Evolutionary conservation across 140 eudicot species (phyloP).

Genomic region (Anethum foeniculum): DNA sequence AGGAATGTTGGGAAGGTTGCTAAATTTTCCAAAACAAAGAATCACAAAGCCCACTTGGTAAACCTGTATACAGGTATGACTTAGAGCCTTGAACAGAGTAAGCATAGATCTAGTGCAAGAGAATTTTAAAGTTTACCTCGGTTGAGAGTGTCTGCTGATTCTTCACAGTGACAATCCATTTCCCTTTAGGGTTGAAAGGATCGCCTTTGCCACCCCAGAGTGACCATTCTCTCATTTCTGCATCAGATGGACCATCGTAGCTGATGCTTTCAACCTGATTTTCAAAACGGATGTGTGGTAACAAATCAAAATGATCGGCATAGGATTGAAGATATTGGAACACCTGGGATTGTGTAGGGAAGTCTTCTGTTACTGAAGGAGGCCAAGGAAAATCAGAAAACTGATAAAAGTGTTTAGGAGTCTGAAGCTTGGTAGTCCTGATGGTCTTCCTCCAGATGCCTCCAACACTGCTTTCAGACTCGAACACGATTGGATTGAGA

Average conservation of each 20-base stretch:
- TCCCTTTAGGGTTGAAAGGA: slow-evolving; percentile 29
- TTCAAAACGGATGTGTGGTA: slow-evolving; percentile 31
- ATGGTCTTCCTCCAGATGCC: slow-evolving; percentile 63
- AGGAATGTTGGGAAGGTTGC: slow-evolving; percentile 51
- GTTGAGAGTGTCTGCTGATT: slow-evolving; percentile 19
- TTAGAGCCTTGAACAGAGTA: neutral
- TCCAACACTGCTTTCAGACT: slow-evolving; percentile 35
- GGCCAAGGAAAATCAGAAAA: slow-evolving; percentile 67
- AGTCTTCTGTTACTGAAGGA: slow-evolving; percentile 19
- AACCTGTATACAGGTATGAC: slow-evolving; percentile 23
- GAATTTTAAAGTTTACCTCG: slow-evolving; percentile 16
- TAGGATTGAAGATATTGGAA: slow-evolving; percentile 36
- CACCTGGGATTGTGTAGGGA: slow-evolving; percentile 34
- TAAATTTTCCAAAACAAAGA: slow-evolving; percentile 50
- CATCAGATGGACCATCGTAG: slow-evolving; percentile 27
- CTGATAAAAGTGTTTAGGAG: slow-evolving; percentile 33
- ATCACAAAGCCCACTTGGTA: slow-evolving; percentile 45
- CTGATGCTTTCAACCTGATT: slow-evolving; percentile 29
- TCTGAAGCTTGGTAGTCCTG: slow-evolving; percentile 47
- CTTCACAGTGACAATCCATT: slow-evolving; percentile 31
- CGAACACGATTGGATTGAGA: slow-evolving; percentile 43
- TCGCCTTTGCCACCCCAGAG: slow-evolving; percentile 44
- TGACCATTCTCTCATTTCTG: slow-evolving; percentile 26
- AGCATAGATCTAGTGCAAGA: neutral
- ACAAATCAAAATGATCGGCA: slow-evolving; percentile 32